Evolutionary conservation across 495 filamentous ascomycete genomes (phyloP), one percentile per base, ranked within the genome.

Genomic region (Copromyces sp.): DNA sequence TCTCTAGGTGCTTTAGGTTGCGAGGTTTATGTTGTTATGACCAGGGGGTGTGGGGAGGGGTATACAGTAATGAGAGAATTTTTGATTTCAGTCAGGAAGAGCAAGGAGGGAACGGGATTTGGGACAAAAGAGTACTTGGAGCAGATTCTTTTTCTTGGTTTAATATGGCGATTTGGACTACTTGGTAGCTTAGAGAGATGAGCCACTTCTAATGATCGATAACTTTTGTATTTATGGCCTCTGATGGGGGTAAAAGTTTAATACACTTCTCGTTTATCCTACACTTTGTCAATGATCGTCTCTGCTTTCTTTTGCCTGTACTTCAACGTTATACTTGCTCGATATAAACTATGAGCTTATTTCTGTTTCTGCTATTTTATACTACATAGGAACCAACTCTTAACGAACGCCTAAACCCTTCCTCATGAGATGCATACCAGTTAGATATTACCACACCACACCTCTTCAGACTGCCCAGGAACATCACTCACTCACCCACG

Each of bases 1-100:
- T 39, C 72, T 83, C 29, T 80, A 73, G 71, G 20, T 0, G 8
- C 24, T 5, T 24, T 24, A 24, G 24, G 24, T 24, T 24, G 24
- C 24, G 16, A 29, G 59, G 11, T n/a, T 39, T 9, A 68, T 24
- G 20, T 16, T 4, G 35, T 69, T 24, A 65, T 65, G 53, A 35
- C 4, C 6, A 35, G 29, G 1, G 29, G 2, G 1, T 17, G 3
- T 65, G 29, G 29, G 20, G 29, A 17, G 32, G 14, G 3, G 39
- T 9, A 9, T 40, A 40, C 39, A 40, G 39, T 40, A 59, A 2
- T 29, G 11, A 14, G 20, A 59, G 5, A 20, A 2, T 9, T 40
- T 40, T 40, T 12, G 39, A 11, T 40, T 9, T 40, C 1, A 35
- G 29, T 65, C 29, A 65, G 6, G 53, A 32, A 65, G 0, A 17